These are phyloP conservation scores for Colletotrichum costaricense DNA, from an alignment of 2,329 filamentous ascomycete genomes.

Conservation along the genomic window DNA sequence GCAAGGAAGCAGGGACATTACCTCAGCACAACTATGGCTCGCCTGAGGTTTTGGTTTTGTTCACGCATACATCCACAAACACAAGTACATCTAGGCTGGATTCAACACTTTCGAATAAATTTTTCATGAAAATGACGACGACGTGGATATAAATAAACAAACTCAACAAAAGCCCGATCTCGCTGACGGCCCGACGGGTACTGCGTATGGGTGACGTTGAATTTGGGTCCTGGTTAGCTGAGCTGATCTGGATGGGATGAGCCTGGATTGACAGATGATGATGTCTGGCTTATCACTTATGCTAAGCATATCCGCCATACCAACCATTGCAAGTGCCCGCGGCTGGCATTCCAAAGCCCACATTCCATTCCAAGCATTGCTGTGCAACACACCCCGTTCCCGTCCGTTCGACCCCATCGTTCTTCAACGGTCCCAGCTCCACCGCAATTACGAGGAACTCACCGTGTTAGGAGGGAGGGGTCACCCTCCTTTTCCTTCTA, in stretches of 20 bases:
- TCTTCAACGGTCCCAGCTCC: conserved; percentile 27
- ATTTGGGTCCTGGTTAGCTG: conserved; percentile 18
- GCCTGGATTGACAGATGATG: conserved; percentile 27
- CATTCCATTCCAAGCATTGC: not conserved
- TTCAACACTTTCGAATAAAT: no score
- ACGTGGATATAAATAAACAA: not conserved
- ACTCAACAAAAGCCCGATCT: not conserved
- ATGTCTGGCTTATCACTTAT: conserved; percentile 22
- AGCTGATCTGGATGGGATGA: conserved; percentile 18
- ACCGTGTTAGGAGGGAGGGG: not conserved
- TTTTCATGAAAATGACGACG: not conserved
- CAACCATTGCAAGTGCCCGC: not conserved
- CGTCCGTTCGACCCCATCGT: conserved; percentile 17
- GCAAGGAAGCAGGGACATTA: no score
- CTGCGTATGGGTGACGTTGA: conserved; percentile 19
- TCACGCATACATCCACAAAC: not conserved
- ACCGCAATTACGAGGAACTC: conserved; percentile 20
- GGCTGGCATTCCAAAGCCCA: not conserved
- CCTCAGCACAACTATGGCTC: not conserved
- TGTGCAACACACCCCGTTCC: not conserved
- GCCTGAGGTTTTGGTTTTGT: not conserved
- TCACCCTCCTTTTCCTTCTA: not conserved
- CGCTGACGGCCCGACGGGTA: not conserved
- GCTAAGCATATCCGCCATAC: conserved; percentile 16
- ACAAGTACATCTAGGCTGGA: no score